Conservation (phyloP, 148 eudicot genomes). For the Cornus controversa region DNA sequence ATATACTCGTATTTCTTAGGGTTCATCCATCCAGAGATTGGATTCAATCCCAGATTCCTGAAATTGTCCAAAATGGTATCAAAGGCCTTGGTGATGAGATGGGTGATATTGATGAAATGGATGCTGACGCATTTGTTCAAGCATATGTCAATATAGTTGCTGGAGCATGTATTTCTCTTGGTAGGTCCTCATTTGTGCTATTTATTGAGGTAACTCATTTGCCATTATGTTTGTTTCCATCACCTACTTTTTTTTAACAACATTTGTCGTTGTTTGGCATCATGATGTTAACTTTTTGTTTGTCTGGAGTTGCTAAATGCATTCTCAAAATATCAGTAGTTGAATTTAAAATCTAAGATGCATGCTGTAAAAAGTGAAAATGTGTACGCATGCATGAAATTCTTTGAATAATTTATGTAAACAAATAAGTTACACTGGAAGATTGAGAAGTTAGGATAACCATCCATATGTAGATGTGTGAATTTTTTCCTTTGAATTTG, state of each 20-base stretch:
- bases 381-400: neutral
- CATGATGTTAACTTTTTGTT: neutral
- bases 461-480: no score
- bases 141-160: conserved; percentile 89
- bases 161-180: conserved; percentile 95
- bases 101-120: conserved; percentile 64
- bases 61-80: conserved; percentile 61
- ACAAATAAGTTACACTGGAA: no score
- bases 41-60: conserved; percentile 91
- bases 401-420: no score
- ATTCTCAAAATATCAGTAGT: neutral
- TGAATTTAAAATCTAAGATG: no score
- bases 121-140: conserved; percentile 77
- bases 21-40: conserved; percentile 77
- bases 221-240: neutral
- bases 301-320: neutral
- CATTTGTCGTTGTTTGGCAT: neutral
- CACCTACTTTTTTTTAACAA: neutral
- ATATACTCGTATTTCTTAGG: conserved; percentile 33
- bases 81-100: conserved; percentile 55
- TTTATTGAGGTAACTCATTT: neutral
- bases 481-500: no score
- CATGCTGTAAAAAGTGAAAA: neutral
- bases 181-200: conserved; percentile 38
- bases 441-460: no score